Evolutionary conservation across 164 flowering plant species (phyloP), one percentile per base, ranked within the genome.

Genomic region (Pachysandra terminalis): DNA sequence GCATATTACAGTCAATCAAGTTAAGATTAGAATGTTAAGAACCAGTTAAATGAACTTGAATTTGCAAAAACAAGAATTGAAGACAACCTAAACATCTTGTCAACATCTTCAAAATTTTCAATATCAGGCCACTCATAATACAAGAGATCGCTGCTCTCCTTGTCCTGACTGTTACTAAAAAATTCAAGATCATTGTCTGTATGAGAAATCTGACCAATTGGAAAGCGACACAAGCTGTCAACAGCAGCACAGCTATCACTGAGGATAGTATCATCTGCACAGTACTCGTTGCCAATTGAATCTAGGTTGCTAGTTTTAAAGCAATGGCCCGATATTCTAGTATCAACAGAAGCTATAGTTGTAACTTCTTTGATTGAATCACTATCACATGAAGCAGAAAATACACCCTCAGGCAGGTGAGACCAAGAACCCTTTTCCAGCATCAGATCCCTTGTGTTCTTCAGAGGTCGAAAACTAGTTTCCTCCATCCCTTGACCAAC

Each of bases 21-120:
- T 45, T 45, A 32, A n/a, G n/a, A 19, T n/a, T n/a, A n/a, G n/a
- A n/a, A n/a, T n/a, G n/a, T 25, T 10, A 59, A 35, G 16, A 32
- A 25, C 7, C 19, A 53, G 54, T 21, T n/a, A 58, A 37, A 14
- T 51, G 19, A 27, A 27, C 5, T 58, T 32, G 1, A 53, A 19
- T 25, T 19, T 37, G 7, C 22, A 45, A 37, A 28, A 51, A 35
- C 16, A 1, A 25, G 26, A 14, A 45, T 35, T n/a, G 28, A 60
- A 9, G 24, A 62, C 52, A 80, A 93, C 98, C 96, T 90, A 56
- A 93, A 86, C 86, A 93, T 87, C 73, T 74, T 79, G 81, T 87
- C 90, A 63, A 90, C 90, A 78, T 90, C 96, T 60, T 89, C 96
- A 74, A 89, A 87, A 68, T 89, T 87, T 62, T 82, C 92, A 60